Evolutionary conservation across 176 grass and related monocot species (phyloP), one percentile per base, ranked within the genome.

Genomic region (Ampelocalamus luodianensis): DNA sequence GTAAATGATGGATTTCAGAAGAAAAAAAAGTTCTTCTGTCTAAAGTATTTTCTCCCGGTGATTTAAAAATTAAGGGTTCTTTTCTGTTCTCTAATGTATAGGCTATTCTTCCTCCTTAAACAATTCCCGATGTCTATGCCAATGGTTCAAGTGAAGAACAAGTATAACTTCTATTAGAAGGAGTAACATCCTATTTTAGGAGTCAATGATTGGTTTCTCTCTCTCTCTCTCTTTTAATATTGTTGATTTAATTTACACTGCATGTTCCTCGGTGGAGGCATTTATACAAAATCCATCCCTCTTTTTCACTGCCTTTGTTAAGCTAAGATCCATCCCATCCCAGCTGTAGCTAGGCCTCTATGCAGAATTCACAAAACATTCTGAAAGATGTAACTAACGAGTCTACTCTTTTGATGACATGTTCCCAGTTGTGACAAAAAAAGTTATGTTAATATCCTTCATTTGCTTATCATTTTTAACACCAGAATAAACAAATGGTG

Each of bases 271-370:
- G 65, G 38, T 78, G 36, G 79, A 97, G 94, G 97, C 93, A 43
- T 99, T 99, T 88, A 92, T 99, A 82, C 91, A 99, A 90, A 99
- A 99, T 82, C 87, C 96, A n/a, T 93, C 97, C 10, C 74, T 99
- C 18, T 99, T 99, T 82, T 99, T 96, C 82, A 94, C 97, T 70
- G 92, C 97, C 54, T 99, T 99, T 99, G 0, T 87, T 63, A 99
- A 99, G 97, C 93, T 88, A 91, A 88, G 82, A 13, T 66, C 23
- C 29, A 63, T 81, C 24, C 23, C 66, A 56, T 29, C 29, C 29
- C 29, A 29, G 29, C 29, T 29, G 1, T 29, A 29, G 29, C 29
- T 29, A 29, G 29, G 1, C 29, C 29, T 29, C 29, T 29, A 1
- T 29, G 29, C 29, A 29, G 29, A 29, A 29, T 27, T 48, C 27